phyloP scores from a whole-genome alignment of 1,139 yeast genomes.

The Scheffersomyces quercinus region DNA sequence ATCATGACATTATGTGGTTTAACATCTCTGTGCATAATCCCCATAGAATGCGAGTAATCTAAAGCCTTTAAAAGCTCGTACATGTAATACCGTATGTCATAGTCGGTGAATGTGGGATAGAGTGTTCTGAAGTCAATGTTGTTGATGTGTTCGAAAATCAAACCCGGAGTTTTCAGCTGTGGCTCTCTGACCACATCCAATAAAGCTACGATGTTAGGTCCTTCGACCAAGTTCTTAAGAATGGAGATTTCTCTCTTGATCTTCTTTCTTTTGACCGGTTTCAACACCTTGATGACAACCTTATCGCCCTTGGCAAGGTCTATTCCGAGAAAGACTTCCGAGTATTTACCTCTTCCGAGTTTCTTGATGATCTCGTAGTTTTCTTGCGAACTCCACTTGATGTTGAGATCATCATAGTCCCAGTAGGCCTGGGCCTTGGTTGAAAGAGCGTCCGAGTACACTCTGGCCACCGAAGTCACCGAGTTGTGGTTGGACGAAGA shows the following conservation, averaged over 20 bases:
- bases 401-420: constrained; percentile 49
- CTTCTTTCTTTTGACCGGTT: constrained; percentile 96
- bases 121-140: constrained; percentile 88
- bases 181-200: constrained; percentile 91
- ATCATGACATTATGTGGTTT: constrained; percentile 99
- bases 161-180: constrained; percentile 87
- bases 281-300: constrained; percentile 88
- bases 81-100: constrained; percentile 87
- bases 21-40: constrained; percentile 98
- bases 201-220: constrained; percentile 79
- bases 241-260: constrained; percentile 94
- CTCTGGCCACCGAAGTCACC: constrained; percentile 38
- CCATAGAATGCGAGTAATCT: constrained; percentile 95
- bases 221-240: constrained; percentile 82
- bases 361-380: constrained; percentile 48
- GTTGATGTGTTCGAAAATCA: constrained; percentile 87
- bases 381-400: constrained; percentile 50
- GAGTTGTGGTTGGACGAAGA: constrained; percentile 9
- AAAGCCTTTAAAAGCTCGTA: constrained; percentile 84
- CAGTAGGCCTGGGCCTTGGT: constrained; percentile 46
- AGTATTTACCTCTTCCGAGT: constrained; percentile 50
- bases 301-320: constrained; percentile 54
- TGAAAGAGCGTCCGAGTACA: constrained; percentile 45
- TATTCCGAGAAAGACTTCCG: constrained; percentile 57
- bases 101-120: constrained; percentile 84